phyloP scores from a whole-genome alignment of 1,284 basidiomycete species.

The Microbotryomycetes sp. region DNA sequence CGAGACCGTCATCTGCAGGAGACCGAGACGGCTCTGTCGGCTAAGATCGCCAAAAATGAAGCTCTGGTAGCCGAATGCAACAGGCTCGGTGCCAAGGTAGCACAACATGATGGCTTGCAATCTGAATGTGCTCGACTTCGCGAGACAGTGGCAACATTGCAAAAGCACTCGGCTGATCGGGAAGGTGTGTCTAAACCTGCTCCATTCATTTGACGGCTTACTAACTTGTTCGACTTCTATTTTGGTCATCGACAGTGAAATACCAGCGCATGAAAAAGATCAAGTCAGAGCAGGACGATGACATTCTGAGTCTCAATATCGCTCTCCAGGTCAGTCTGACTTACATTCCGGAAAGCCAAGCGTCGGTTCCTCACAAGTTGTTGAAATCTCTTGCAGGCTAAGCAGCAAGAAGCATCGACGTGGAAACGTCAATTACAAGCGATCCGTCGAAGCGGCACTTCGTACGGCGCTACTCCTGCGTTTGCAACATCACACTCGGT shows the following conservation, averaged over 20 bases:
- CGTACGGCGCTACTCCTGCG: not conserved
- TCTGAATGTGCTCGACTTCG: conserved; percentile 9
- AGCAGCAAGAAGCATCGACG: conserved; percentile 28
- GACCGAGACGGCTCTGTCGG: conserved; percentile 7
- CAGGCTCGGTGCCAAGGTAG: not conserved
- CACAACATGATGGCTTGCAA: conserved; percentile 5
- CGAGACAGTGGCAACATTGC: conserved; percentile 15
- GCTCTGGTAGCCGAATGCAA: conserved; percentile 10
- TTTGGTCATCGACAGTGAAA: conserved; percentile 7
- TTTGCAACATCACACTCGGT: too few species aligned
- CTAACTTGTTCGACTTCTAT: not conserved
- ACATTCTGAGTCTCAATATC: conserved; percentile 31
- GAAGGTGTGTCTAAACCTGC: conserved; percentile 15
- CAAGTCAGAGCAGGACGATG: conserved; percentile 24
- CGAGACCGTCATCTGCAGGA: conserved; percentile 16
- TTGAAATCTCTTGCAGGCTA: conserved; percentile 12
- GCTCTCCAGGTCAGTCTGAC: conserved; percentile 21
- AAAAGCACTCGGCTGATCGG: conserved; percentile 24
- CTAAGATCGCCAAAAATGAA: conserved; percentile 7
- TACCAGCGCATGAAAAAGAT: conserved; percentile 27
- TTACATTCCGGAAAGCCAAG: too few species aligned
- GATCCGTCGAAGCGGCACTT: not conserved
- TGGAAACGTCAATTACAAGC: conserved; percentile 26
- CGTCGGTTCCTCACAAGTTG: not conserved
- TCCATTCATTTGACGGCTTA: not conserved